Percentiles rank a stretch among this genome's conserved stretches.
phyloP scores from a whole-genome alignment of 345 rosid genomes.

The Hypericum perforatum region DNA sequence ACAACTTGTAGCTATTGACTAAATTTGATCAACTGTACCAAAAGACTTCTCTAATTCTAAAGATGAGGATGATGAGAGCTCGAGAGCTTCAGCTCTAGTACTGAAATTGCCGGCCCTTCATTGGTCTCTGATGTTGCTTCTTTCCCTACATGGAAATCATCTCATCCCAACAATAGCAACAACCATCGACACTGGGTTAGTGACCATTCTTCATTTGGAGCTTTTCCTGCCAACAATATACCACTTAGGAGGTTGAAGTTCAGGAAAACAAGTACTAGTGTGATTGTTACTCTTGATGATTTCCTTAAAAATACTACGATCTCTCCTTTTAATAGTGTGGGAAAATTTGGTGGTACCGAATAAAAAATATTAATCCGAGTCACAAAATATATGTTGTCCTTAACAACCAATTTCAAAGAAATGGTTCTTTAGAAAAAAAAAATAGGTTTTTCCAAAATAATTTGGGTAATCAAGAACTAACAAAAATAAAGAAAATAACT shows the following conservation, averaged over 20 bases:
- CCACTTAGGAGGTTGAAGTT: conserved; percentile 33
- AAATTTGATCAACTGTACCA: too few species aligned
- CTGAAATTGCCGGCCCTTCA: conserved; percentile 29
- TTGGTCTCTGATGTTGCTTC: conserved; percentile 71
- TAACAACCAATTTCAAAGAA: too few species aligned
- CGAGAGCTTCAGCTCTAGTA: conserved; percentile 35
- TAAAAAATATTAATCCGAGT: too few species aligned
- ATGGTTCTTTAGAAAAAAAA: too few species aligned
- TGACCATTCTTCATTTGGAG: background rate
- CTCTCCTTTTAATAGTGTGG: conserved; percentile 72
- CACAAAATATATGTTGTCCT: too few species aligned
- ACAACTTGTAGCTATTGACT: too few species aligned
- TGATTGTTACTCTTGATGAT: conserved; percentile 39
- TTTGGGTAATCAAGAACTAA: too few species aligned
- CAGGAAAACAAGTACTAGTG: conserved; percentile 41
- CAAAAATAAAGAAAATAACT: too few species aligned
- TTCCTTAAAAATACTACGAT: conserved; percentile 88
- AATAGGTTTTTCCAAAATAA: too few species aligned
- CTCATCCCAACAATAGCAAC: conserved; percentile 1
- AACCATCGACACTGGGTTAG: conserved; percentile 4
- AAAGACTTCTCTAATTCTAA: conserved; percentile 42
- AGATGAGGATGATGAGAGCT: conserved; percentile 6
- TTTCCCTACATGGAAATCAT: conserved; percentile 31
- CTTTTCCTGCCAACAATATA: too few species aligned
- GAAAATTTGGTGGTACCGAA: too few species aligned